Percentiles rank a stretch among this genome's conserved stretches.
These are phyloP conservation scores for Annulohypoxylon truncatum DNA, from an alignment of 2,329 filamentous ascomycete genomes.

Conservation along the genomic window DNA sequence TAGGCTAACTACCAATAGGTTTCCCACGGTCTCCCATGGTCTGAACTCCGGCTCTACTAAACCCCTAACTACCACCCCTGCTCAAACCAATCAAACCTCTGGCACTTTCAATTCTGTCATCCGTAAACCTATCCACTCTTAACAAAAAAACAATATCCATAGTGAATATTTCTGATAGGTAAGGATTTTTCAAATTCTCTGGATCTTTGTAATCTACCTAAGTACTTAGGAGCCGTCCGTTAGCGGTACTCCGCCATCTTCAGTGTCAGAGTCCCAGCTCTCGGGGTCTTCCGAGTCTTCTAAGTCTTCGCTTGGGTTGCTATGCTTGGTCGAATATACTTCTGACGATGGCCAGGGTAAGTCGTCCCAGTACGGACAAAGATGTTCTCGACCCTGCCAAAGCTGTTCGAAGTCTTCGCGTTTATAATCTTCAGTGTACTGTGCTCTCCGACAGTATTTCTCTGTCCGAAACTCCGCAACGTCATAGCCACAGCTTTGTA, in stretches of 20 bases:
- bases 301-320: neutral
- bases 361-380: constrained; percentile 3
- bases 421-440: neutral
- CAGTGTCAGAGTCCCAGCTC: neutral
- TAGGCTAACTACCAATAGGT: too few relatives aligned
- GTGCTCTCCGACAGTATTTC: neutral
- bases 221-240: neutral
- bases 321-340: neutral
- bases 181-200: too few relatives aligned
- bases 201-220: too few relatives aligned
- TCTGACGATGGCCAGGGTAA: neutral
- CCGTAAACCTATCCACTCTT: too few relatives aligned
- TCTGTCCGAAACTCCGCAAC: neutral
- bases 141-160: too few relatives aligned
- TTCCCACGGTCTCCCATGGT: too few relatives aligned
- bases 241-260: neutral
- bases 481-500: neutral
- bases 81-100: too few relatives aligned
- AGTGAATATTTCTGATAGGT: too few relatives aligned
- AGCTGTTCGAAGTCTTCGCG: neutral
- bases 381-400: neutral
- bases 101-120: too few relatives aligned
- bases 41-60: too few relatives aligned
- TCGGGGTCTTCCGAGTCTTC: neutral
- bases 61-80: too few relatives aligned